These are phyloP conservation scores for Acanthamoeba healyi DNA, from an alignment of 208 protist species.

Conservation along the genomic window DNA sequence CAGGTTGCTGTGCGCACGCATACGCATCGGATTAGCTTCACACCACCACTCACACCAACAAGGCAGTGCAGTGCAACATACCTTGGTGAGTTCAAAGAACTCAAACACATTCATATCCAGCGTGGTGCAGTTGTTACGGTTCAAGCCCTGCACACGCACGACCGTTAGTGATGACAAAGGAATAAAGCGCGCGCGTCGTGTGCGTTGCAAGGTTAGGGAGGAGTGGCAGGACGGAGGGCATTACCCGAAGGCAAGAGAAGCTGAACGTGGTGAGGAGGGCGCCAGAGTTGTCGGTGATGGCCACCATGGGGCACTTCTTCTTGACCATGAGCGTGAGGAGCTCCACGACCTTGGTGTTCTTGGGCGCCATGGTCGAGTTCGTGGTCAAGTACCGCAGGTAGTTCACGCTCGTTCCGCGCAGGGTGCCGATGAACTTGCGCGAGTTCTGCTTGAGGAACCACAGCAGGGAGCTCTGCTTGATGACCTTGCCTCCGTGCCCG, in stretches of 20 bases:
- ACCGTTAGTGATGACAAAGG: too few species aligned
- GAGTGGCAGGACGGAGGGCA: not conserved
- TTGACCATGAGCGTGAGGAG: slow-evolving; percentile 33
- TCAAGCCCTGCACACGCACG: slow-evolving; percentile 2
- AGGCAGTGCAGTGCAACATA: not conserved
- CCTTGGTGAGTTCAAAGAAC: slow-evolving; percentile 50
- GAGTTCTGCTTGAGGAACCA: slow-evolving; percentile 56
- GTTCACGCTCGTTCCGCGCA: slow-evolving; percentile 19
- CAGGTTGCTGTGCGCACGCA: slow-evolving; percentile 13
- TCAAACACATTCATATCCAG: slow-evolving; percentile 45
- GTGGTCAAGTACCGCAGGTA: slow-evolving; percentile 30
- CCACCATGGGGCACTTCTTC: slow-evolving; percentile 45
- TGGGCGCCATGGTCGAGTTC: slow-evolving; percentile 17
- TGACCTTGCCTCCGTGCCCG: not conserved
- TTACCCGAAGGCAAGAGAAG: slow-evolving; percentile 7
- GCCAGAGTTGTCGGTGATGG: slow-evolving; percentile 30
- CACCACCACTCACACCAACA: too few species aligned
- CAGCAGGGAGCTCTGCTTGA: slow-evolving; percentile 25
- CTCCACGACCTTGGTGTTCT: slow-evolving; percentile 45
- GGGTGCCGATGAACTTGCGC: not conserved
- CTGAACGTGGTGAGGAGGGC: slow-evolving; percentile 36
- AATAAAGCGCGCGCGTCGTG: too few species aligned
- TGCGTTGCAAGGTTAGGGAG: not conserved
- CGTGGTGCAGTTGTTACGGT: not conserved
- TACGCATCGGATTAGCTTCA: too few species aligned